phyloP scores from a whole-genome alignment of 129 eudicot species.

The Tagetes erecta region DNA sequence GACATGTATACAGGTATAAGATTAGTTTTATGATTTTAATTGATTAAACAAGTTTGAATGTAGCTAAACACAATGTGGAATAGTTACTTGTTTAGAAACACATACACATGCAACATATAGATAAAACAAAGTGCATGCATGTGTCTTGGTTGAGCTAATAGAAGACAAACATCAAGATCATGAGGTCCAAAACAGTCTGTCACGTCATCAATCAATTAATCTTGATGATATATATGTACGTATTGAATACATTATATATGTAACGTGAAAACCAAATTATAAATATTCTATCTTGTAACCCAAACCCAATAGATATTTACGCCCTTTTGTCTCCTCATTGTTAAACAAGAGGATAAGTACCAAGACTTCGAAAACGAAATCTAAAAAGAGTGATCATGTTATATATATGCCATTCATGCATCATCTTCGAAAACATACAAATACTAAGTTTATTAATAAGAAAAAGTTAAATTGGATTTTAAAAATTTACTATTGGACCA shows the following conservation, averaged over 20 bases:
- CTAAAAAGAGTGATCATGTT: background rate
- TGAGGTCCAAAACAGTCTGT: slow-evolving; percentile 9
- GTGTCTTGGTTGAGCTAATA: slow-evolving; percentile 9
- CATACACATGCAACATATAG: background rate
- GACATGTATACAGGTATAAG: too few species aligned
- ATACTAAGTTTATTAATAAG: background rate
- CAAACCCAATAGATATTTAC: background rate
- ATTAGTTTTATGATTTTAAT: background rate
- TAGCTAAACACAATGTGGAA: background rate
- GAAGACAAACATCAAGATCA: slow-evolving; percentile 11
- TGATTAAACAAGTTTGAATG: background rate
- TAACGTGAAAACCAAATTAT: slow-evolving; percentile 3
- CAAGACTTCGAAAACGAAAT: slow-evolving; percentile 6
- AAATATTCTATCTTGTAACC: background rate
- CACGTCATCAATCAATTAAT: background rate
- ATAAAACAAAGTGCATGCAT: slow-evolving; percentile 6
- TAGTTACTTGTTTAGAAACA: slow-evolving; percentile 4
- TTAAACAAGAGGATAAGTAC: slow-evolving; percentile 22
- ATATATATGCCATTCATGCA: background rate
- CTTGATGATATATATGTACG: background rate
- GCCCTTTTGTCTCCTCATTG: slow-evolving; percentile 4
- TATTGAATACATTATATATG: background rate
- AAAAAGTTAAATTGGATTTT: background rate
- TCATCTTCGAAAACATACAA: slow-evolving; percentile 1
- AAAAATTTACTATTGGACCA: too few species aligned